Conservation (phyloP, 2,329 filamentous ascomycete genomes). For the Cercospora nicotianae region DNA sequence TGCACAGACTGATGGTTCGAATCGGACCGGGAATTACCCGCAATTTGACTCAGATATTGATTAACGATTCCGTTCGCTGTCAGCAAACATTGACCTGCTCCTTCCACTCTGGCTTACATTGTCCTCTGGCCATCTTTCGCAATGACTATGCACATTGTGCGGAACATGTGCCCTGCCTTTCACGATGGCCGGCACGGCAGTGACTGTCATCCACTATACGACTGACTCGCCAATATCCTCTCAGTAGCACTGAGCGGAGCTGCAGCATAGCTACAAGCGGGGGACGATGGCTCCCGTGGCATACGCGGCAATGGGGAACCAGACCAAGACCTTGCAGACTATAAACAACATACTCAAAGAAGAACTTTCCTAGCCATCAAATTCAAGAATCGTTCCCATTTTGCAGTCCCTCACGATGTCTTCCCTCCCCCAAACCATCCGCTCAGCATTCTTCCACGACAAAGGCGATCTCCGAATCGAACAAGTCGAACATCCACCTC, state of each 20-base stretch:
- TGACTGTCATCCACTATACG: neutral
- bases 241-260: neutral
- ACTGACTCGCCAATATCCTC: neutral
- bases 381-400: no score
- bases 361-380: no score
- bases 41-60: neutral
- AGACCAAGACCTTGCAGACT: neutral
- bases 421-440: neutral
- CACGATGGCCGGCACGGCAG: neutral
- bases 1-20: neutral
- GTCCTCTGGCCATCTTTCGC: neutral
- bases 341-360: neutral
- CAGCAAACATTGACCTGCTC: neutral
- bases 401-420: neutral
- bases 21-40: neutral
- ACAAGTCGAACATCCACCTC: conserved; percentile 3
- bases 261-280: neutral
- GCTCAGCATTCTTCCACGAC: conserved; percentile 12
- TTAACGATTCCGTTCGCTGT: neutral
- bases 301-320: neutral
- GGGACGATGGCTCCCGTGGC: neutral
- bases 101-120: neutral
- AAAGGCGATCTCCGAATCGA: conserved; percentile 14
- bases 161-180: neutral
- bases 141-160: neutral